Evolutionary conservation across 2,329 filamentous ascomycete species (phyloP).

Genomic region (Aureobasidium sp.): DNA sequence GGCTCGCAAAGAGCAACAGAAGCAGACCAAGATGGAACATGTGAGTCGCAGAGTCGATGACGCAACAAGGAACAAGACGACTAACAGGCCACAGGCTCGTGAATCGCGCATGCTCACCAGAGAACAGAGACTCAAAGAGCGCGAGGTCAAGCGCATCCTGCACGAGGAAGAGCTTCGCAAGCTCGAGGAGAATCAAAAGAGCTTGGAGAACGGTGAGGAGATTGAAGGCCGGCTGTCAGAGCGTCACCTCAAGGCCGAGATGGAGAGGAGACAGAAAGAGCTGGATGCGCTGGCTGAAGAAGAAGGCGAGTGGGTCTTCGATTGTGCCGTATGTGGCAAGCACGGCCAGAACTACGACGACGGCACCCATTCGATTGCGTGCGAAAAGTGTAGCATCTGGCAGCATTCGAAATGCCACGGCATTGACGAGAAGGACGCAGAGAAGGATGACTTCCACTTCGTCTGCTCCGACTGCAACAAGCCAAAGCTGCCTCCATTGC

Average conservation of each 20-base stretch:
- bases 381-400: constrained; percentile 91
- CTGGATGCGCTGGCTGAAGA: constrained; percentile 59
- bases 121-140: constrained; percentile 76
- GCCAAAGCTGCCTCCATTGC: constrained; percentile 54
- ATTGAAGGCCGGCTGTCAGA: constrained; percentile 54
- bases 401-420: constrained; percentile 90
- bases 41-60: constrained; percentile 26
- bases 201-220: constrained; percentile 29
- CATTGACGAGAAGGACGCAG: constrained; percentile 68
- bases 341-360: constrained; percentile 86
- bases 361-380: constrained; percentile 85
- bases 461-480: constrained; percentile 70
- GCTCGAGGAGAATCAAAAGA: constrained; percentile 66
- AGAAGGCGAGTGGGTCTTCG: constrained; percentile 87
- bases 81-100: constrained; percentile 48
- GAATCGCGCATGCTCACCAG: constrained; percentile 73
- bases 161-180: constrained; percentile 77
- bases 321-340: constrained; percentile 78
- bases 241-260: constrained; percentile 70
- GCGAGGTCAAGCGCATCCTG: constrained; percentile 70
- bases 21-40: constrained; percentile 56
- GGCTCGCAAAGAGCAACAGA: constrained; percentile 50
- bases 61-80: neutral
- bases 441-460: constrained; percentile 79
- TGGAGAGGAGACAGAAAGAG: constrained; percentile 69